A percentile compares a stretch with the other conserved stretches of the same genome.
Conservation (phyloP, 176 grass and related monocot species). For the Carex parvula region DNA sequence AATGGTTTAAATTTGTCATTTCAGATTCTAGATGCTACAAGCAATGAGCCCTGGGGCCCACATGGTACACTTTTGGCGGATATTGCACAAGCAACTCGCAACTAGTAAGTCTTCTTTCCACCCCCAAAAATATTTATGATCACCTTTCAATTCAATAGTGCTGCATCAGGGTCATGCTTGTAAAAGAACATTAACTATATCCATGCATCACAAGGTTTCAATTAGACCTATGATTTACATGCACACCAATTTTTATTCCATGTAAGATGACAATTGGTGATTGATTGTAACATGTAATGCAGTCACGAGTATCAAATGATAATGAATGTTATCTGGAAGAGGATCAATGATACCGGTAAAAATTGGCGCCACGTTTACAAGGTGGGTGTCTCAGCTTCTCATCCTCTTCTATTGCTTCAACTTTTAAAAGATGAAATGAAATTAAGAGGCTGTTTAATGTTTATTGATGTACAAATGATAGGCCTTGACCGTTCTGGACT, state of each 20-base stretch:
- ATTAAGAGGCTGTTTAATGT: neutral
- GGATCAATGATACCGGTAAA: constrained; percentile 93
- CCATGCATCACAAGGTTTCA: neutral
- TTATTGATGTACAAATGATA: constrained; percentile 26
- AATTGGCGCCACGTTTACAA: constrained; percentile 99
- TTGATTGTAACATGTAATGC: constrained; percentile 18
- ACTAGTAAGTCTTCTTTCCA: constrained; percentile 51
- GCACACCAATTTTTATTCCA: neutral
- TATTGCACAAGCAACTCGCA: constrained; percentile 70
- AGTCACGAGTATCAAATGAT: constrained; percentile 98
- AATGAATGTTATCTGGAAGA: constrained; percentile 97
- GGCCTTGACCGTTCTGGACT: constrained; percentile 92
- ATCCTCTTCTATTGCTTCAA: constrained; percentile 1
- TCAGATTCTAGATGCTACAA: constrained; percentile 96
- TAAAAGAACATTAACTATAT: neutral
- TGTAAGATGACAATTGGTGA: neutral
- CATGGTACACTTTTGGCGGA: constrained; percentile 91
- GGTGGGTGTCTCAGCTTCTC: constrained; percentile 33
- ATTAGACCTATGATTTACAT: neutral
- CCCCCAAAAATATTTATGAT: neutral
- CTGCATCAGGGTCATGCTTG: neutral
- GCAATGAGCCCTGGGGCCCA: constrained; percentile 96
- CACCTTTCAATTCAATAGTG: neutral
- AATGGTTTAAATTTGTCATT: neutral
- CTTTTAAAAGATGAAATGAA: neutral